These are phyloP conservation scores for Filobasidium uniguttulatum DNA, from an alignment of 1,284 basidiomycete species.

Conservation along the genomic window DNA sequence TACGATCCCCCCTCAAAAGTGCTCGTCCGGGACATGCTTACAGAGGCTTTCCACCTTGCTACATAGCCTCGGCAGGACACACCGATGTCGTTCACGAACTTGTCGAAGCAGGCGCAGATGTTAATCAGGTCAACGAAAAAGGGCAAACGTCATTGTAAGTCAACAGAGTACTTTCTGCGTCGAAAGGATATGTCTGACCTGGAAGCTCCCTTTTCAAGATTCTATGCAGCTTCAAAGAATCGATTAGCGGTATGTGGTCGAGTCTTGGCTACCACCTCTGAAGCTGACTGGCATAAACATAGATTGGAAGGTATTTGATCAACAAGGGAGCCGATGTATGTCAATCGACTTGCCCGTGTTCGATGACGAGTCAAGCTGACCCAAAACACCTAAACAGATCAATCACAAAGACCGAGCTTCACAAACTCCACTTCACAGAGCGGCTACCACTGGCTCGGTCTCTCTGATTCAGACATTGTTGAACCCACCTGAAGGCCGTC, in stretches of 20 bases:
- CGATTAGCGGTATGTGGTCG: slow-evolving; percentile 54
- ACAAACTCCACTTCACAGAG: slow-evolving; percentile 79
- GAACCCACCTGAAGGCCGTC: slow-evolving; percentile 54
- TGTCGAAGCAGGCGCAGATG: slow-evolving; percentile 68
- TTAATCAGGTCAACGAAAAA: slow-evolving; percentile 68
- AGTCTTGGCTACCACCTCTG: not conserved
- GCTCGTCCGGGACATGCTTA: not conserved
- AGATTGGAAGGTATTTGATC: slow-evolving; percentile 79
- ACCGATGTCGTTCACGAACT: slow-evolving; percentile 64
- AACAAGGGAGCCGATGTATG: slow-evolving; percentile 70
- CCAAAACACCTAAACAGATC: slow-evolving; percentile 46
- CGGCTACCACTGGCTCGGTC: slow-evolving; percentile 81
- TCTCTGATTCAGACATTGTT: slow-evolving; percentile 71
- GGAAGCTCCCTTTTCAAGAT: slow-evolving; percentile 42
- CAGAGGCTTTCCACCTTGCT: not conserved
- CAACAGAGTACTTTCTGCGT: slow-evolving; percentile 33
- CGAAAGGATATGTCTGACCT: not conserved
- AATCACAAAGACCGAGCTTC: slow-evolving; percentile 82
- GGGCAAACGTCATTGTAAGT: slow-evolving; percentile 76
- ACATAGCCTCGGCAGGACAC: slow-evolving; percentile 62
- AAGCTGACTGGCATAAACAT: slow-evolving; percentile 17
- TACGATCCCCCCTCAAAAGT: not conserved
- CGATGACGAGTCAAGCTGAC: no score
- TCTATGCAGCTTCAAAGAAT: slow-evolving; percentile 89
- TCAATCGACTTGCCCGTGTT: not conserved